Evolutionary conservation across 106 monocot species (phyloP).

Genomic region (Xerophyta viscosa): DNA sequence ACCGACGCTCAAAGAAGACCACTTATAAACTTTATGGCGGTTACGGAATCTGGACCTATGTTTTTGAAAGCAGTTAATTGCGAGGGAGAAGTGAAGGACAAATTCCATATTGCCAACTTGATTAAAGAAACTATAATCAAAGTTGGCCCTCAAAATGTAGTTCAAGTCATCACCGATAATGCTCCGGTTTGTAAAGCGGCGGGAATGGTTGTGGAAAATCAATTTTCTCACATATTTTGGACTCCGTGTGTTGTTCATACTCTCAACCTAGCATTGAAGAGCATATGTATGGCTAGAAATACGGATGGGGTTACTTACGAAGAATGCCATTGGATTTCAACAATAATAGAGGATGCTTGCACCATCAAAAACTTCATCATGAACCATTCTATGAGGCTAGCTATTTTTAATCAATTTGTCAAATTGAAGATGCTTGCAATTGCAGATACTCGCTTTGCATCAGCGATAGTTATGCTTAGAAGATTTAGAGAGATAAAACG

Average conservation of each 20-base stretch:
- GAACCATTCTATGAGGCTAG: too few relatives aligned
- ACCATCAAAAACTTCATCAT: too few relatives aligned
- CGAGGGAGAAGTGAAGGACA: background rate
- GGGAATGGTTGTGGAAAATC: background rate
- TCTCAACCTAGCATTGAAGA: too few relatives aligned
- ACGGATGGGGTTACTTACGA: too few relatives aligned
- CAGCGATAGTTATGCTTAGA: constrained; percentile 5
- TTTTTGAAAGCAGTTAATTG: background rate
- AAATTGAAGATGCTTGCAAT: too few relatives aligned
- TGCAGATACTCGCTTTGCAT: too few relatives aligned
- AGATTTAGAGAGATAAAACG: constrained; percentile 6
- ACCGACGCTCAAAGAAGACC: background rate
- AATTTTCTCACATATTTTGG: background rate
- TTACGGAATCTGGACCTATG: background rate
- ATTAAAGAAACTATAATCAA: background rate
- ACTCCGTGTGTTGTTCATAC: background rate
- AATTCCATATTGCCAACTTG: background rate
- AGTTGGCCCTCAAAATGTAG: background rate
- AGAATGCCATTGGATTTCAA: too few relatives aligned
- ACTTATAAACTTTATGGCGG: background rate
- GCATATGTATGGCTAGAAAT: too few relatives aligned
- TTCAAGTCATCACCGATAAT: too few relatives aligned
- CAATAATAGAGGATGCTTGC: too few relatives aligned
- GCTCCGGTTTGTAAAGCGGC: too few relatives aligned
- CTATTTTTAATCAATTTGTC: too few relatives aligned